Evolutionary conservation across 129 eudicot genomes (phyloP).

Genomic region (Flaveria trinervia): DNA sequence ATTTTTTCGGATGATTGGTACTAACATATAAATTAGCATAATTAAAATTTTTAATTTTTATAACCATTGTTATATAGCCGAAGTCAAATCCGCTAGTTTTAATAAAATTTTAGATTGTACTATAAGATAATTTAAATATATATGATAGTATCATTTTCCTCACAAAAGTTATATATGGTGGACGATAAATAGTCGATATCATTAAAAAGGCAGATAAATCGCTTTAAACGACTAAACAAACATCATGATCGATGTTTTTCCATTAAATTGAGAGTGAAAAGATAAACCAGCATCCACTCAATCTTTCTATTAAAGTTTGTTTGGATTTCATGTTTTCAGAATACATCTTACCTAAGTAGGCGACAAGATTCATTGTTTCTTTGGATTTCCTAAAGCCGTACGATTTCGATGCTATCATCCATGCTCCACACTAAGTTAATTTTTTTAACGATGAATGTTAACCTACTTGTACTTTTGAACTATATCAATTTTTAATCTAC

Average conservation of each 20-base stretch:
- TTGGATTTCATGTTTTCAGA: background rate
- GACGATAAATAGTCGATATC: slow-evolving; percentile 8
- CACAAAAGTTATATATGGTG: slow-evolving; percentile 1
- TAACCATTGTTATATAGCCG: too few relatives aligned
- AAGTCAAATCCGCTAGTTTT: too few relatives aligned
- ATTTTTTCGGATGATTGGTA: too few relatives aligned
- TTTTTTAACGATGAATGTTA: too few relatives aligned
- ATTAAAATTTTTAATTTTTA: too few relatives aligned
- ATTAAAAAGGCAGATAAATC: background rate
- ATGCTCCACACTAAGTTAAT: too few relatives aligned
- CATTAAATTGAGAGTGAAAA: slow-evolving; percentile 6
- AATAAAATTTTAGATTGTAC: too few relatives aligned
- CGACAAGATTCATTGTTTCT: background rate
- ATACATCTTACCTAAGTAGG: background rate
- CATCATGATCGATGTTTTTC: background rate
- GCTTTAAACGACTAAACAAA: background rate
- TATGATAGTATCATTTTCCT: slow-evolving; percentile 12
- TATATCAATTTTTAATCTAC: too few relatives aligned
- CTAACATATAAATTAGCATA: too few relatives aligned
- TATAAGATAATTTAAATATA: background rate
- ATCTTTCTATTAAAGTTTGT: slow-evolving; percentile 3
- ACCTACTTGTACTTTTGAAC: too few relatives aligned
- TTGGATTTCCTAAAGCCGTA: background rate
- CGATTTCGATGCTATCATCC: too few relatives aligned
- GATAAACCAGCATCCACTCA: slow-evolving; percentile 8